A percentile compares a stretch with the other conserved stretches of the same genome.
phyloP scores from a whole-genome alignment of 495 filamentous ascomycete genomes.

The Lasiosphaeris hirsuta region DNA sequence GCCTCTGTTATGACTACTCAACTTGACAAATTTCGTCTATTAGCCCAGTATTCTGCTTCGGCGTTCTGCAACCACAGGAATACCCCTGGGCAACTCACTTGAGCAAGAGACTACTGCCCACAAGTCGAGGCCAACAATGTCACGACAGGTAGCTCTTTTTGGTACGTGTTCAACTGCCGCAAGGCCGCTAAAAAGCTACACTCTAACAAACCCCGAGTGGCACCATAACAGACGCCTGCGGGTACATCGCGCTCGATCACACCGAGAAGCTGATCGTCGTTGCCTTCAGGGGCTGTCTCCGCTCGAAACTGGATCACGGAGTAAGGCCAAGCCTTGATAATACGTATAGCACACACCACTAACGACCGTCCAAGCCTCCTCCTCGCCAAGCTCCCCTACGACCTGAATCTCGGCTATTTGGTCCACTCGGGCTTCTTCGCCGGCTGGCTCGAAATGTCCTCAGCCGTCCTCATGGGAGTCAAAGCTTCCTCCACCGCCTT shows the following conservation, averaged over 20 bases:
- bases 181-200: background rate
- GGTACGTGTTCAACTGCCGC: conserved; percentile 42
- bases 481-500: conserved; percentile 30
- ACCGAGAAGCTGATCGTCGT: conserved; percentile 62
- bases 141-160: conserved; percentile 54
- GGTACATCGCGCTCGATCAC: conserved; percentile 65
- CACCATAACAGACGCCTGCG: conserved; percentile 57
- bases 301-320: conserved; percentile 67
- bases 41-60: conserved; percentile 67
- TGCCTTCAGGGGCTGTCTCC: conserved; percentile 62
- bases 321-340: conserved; percentile 38
- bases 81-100: conserved; percentile 48
- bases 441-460: conserved; percentile 36
- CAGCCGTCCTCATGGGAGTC: conserved; percentile 22
- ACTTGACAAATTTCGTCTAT: conserved; percentile 55
- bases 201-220: conserved; percentile 37
- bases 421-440: conserved; percentile 40
- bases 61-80: conserved; percentile 63
- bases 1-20: conserved; percentile 31
- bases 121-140: conserved; percentile 54
- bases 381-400: conserved; percentile 32
- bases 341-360: background rate
- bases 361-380: conserved; percentile 21
- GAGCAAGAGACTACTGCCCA: conserved; percentile 58
- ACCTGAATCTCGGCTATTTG: conserved; percentile 30